These are phyloP conservation scores for Amanita molliuscula DNA, from an alignment of 768 basidiomycete species.

Conservation along the genomic window DNA sequence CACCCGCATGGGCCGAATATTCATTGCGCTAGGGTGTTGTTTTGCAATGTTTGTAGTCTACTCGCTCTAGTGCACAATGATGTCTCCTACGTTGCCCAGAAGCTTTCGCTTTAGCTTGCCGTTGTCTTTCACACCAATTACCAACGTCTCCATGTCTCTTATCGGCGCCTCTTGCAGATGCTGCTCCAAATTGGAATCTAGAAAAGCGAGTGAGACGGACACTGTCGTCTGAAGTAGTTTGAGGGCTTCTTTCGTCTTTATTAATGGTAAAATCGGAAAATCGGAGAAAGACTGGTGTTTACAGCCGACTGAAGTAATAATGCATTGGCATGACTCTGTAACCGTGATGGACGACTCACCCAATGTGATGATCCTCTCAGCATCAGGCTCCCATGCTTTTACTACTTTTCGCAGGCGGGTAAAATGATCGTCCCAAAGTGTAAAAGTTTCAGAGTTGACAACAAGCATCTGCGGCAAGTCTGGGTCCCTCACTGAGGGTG, in stretches of 20 bases:
- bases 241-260: slow-evolving; percentile 21
- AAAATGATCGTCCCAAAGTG: slow-evolving; percentile 73
- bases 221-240: slow-evolving; percentile 25
- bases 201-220: slow-evolving; percentile 29
- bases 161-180: slow-evolving; percentile 18
- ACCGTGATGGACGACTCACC: slow-evolving; percentile 19
- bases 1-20: slow-evolving; percentile 34
- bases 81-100: slow-evolving; percentile 31
- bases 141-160: slow-evolving; percentile 25
- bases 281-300: slow-evolving; percentile 39
- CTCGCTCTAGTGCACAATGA: slow-evolving; percentile 24
- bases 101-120: slow-evolving; percentile 34
- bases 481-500: background rate
- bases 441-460: slow-evolving; percentile 71
- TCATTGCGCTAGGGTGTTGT: slow-evolving; percentile 20
- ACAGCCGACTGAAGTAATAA: slow-evolving; percentile 26
- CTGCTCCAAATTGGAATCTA: slow-evolving; percentile 29
- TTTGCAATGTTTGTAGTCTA: slow-evolving; percentile 3
- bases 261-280: slow-evolving; percentile 31
- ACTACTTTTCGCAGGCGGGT: slow-evolving; percentile 42
- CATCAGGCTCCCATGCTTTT: slow-evolving; percentile 41
- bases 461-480: slow-evolving; percentile 39
- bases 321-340: background rate
- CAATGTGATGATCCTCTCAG: slow-evolving; percentile 34
- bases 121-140: slow-evolving; percentile 32